Base-by-base conservation (phyloP, 371 early-diverging fungal genomes). In the Actinomucor elegans region DNA sequence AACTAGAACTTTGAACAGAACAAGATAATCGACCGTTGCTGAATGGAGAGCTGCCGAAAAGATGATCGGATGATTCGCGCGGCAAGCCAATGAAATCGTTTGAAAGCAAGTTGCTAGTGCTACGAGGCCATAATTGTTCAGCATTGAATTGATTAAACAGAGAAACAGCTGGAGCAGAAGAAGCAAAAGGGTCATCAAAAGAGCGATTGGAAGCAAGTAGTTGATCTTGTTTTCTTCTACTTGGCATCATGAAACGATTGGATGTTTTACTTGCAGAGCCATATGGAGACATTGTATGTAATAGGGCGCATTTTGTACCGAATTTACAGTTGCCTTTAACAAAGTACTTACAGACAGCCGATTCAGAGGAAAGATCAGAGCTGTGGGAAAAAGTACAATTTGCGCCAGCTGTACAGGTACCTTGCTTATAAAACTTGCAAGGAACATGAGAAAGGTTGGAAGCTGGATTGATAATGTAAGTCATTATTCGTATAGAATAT, bases 321-420 rank as follows among this genome's bases (percentile, higher is more conserved):
- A 88, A 91, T 54, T 88, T 89, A 74, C 91, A 91, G 43, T 85
- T 89, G 31, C 91, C 90, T 69, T 89, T 90, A 38, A 85, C 44
- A 61, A 79, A 89, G 64, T 90, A 90, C 61, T 87, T 86, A 79
- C 91, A 91, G 5, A 86, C 80, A 24, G 77, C 66, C 37, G 75
- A 71, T 40, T 83, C 84, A n/a, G 81, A 72, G 41, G 73, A 65
- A 14, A 80, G 54, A 47, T 81, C 84, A 55, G 77, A 69, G 38
- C 73, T 83, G 69, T 89, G 91, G 32, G 88, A 90, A 64, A 91
- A 91, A 47, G 79, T 75, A 59, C 91, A 91, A 55, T 84, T 84
- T 56, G 81, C 74, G 34, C 91, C 91, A 18, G 89, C 89, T 2
- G 88, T 85, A 64, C 91, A 91, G 37, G 83, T 81, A 20, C 89